Conservation (phyloP, 768 basidiomycete genomes). For the Mrakia frigida region DNA sequence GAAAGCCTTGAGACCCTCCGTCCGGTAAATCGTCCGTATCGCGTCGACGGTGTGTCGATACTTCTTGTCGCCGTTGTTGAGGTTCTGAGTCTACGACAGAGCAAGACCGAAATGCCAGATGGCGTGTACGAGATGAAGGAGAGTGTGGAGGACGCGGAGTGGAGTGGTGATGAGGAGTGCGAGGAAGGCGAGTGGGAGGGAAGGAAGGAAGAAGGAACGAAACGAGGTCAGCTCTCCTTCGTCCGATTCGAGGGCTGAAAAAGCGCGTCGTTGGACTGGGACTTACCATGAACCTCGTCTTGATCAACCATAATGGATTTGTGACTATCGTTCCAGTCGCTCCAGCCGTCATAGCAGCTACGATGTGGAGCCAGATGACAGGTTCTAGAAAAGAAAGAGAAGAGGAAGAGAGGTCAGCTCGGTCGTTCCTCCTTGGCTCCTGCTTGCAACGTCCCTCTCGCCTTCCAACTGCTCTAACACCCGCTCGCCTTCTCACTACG, state of each 20-base stretch:
- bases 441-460: background rate
- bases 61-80: slow-evolving; percentile 56
- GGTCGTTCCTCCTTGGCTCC: background rate
- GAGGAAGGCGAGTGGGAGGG: background rate
- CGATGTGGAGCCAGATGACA: slow-evolving; percentile 55
- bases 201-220: background rate
- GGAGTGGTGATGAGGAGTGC: background rate
- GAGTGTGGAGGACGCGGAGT: background rate
- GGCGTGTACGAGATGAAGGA: background rate
- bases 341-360: slow-evolving; percentile 94
- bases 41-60: slow-evolving; percentile 91
- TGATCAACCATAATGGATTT: slow-evolving; percentile 97
- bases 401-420: background rate
- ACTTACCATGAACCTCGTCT: slow-evolving; percentile 94
- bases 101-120: background rate
- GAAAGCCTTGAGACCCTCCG: slow-evolving; percentile 81
- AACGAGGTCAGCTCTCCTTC: background rate
- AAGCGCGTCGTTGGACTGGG: slow-evolving; percentile 19
- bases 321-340: slow-evolving; percentile 88
- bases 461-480: too few relatives aligned
- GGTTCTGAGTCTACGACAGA: slow-evolving; percentile 68
- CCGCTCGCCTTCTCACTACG: too few relatives aligned
- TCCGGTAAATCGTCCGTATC: slow-evolving; percentile 77
- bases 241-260: slow-evolving; percentile 16
- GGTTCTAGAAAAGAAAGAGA: background rate